Conservation (phyloP, 768 basidiomycete genomes). For the Auriculariales sp. region DNA sequence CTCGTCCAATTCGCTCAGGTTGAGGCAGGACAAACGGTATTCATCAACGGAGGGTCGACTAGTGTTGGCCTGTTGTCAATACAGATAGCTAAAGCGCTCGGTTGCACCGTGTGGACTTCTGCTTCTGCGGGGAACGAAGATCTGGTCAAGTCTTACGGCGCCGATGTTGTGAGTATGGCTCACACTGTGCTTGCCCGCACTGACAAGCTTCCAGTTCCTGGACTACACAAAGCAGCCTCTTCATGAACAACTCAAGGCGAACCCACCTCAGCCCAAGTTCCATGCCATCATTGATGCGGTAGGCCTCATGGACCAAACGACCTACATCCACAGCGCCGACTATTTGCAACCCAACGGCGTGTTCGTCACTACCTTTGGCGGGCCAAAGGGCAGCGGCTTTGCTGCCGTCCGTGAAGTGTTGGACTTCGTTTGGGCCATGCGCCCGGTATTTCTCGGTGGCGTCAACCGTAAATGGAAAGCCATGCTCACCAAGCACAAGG, state of each 20-base stretch:
- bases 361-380: slow-evolving; percentile 40
- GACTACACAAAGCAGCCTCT: slow-evolving; percentile 46
- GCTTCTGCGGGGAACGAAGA: slow-evolving; percentile 47
- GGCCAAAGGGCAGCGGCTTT: slow-evolving; percentile 21
- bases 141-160: slow-evolving; percentile 44
- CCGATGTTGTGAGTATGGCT: slow-evolving; percentile 37
- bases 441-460: slow-evolving; percentile 42
- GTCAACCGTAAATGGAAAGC: slow-evolving; percentile 28
- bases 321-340: slow-evolving; percentile 34
- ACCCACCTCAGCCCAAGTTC: slow-evolving; percentile 36
- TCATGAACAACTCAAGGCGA: slow-evolving; percentile 26
- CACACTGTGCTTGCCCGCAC: neutral
- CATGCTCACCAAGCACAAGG: too few species aligned
- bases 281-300: slow-evolving; percentile 47
- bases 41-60: slow-evolving; percentile 63
- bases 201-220: slow-evolving; percentile 35
- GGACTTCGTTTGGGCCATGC: slow-evolving; percentile 19
- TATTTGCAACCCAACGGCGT: slow-evolving; percentile 39
- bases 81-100: slow-evolving; percentile 53
- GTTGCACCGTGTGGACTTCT: slow-evolving; percentile 40
- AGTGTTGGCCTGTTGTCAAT: slow-evolving; percentile 55
- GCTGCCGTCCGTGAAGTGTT: slow-evolving; percentile 18
- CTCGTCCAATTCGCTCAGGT: slow-evolving; percentile 33
- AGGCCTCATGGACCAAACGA: slow-evolving; percentile 29
- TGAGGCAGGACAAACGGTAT: slow-evolving; percentile 42